These are phyloP conservation scores for Phoma sp. DNA, from an alignment of 2,329 filamentous ascomycete species.

Conservation along the genomic window DNA sequence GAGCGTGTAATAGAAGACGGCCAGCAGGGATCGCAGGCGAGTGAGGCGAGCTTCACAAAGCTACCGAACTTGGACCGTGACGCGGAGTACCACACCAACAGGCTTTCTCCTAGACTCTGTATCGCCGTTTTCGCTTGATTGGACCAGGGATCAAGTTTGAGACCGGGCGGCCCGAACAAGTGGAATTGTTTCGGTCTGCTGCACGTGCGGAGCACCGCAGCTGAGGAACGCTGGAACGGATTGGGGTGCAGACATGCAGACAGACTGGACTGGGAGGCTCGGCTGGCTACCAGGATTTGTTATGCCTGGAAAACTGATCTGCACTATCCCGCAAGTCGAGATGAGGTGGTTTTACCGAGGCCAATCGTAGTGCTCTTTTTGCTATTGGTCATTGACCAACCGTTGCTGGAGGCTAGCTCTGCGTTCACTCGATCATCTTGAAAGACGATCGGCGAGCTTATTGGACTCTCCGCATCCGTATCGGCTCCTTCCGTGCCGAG, in stretches of 20 bases:
- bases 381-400: constrained; percentile 1
- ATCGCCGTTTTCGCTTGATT: constrained; percentile 1
- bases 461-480: constrained; percentile 5
- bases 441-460: constrained; percentile 2
- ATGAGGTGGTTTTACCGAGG: neutral
- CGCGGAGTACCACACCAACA: constrained; percentile 6
- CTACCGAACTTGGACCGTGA: neutral
- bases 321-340: constrained; percentile 7
- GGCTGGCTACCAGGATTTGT: constrained; percentile 2
- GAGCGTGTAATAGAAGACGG: neutral
- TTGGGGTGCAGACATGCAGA: constrained; percentile 1
- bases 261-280: constrained; percentile 4
- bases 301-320: constrained; percentile 10
- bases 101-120: neutral
- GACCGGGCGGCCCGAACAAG: neutral
- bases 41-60: neutral
- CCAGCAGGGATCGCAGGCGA: neutral
- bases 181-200: neutral
- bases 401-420: neutral
- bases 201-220: neutral
- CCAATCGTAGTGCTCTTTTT: constrained; percentile 9
- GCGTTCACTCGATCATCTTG: constrained; percentile 7
- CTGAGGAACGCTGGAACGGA: neutral
- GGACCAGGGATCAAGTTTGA: neutral
- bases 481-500: constrained; percentile 12